A percentile compares a stretch with the other conserved stretches of the same genome.
Evolutionary conservation across 1,139 yeast genomes (phyloP).

Genomic region (Nadsonia starkeyi-henricii): DNA sequence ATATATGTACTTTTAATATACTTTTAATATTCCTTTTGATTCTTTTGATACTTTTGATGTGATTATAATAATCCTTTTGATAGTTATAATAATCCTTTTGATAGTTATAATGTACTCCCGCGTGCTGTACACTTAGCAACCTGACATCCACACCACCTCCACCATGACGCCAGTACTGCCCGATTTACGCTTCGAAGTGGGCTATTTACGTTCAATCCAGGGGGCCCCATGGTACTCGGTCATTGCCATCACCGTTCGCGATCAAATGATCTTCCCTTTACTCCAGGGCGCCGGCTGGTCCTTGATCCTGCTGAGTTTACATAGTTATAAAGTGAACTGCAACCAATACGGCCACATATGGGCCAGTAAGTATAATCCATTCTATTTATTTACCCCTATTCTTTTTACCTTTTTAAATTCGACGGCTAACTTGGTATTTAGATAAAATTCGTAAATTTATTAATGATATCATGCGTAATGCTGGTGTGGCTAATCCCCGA

Average conservation of each 20-base stretch:
- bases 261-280: slow-evolving; percentile 20
- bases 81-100: too few relatives aligned
- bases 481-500: too few relatives aligned
- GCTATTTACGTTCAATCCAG: background rate
- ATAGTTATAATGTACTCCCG: too few relatives aligned
- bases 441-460: too few relatives aligned
- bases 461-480: too few relatives aligned
- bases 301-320: slow-evolving; percentile 23
- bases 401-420: too few relatives aligned
- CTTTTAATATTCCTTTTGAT: too few relatives aligned
- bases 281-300: slow-evolving; percentile 40
- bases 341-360: slow-evolving; percentile 7
- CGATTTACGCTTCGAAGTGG: background rate
- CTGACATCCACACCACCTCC: background rate
- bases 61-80: too few relatives aligned
- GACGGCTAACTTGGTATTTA: too few relatives aligned
- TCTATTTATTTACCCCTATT: too few relatives aligned
- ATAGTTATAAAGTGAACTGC: slow-evolving; percentile 24
- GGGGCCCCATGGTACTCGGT: slow-evolving; percentile 11
- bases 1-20: too few relatives aligned
- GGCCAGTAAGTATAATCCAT: slow-evolving; percentile 13
- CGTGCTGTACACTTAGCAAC: background rate
- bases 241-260: slow-evolving; percentile 15
- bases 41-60: too few relatives aligned
- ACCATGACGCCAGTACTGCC: background rate